phyloP scores from a whole-genome alignment of 768 basidiomycete species.

The Russula dissimulans region DNA sequence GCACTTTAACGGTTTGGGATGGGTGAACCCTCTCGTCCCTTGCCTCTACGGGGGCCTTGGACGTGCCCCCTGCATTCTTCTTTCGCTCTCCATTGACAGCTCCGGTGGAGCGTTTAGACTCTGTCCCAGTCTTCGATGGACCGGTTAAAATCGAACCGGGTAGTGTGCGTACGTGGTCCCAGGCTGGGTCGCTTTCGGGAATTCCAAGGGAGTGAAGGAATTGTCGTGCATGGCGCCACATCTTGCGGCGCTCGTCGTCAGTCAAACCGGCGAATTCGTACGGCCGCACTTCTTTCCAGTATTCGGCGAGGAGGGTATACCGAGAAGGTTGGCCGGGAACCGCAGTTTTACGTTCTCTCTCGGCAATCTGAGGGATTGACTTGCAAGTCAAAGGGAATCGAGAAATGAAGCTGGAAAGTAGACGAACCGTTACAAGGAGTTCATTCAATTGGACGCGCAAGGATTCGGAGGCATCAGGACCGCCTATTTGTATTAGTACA shows the following conservation, averaged over 20 bases:
- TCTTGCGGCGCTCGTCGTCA: slow-evolving; percentile 37
- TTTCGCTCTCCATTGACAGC: slow-evolving; percentile 5
- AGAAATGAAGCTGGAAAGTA: background rate
- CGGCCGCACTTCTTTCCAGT: slow-evolving; percentile 66
- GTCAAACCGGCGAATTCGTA: slow-evolving; percentile 48
- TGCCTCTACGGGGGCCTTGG: slow-evolving; percentile 1
- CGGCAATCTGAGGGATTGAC: slow-evolving; percentile 12
- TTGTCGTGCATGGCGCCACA: slow-evolving; percentile 45
- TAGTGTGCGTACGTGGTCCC: slow-evolving; percentile 39
- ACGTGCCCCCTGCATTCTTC: slow-evolving; percentile 4
- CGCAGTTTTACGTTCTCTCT: slow-evolving; percentile 6
- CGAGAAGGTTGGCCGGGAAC: slow-evolving; percentile 4
- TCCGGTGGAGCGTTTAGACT: slow-evolving; percentile 2
- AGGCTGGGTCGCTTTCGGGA: slow-evolving; percentile 51
- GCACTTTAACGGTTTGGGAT: background rate
- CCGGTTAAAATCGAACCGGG: slow-evolving; percentile 1
- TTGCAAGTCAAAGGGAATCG: background rate
- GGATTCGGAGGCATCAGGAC: slow-evolving; percentile 28
- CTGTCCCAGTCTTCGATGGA: background rate
- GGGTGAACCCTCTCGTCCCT: slow-evolving; percentile 9
- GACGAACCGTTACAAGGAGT: slow-evolving; percentile 42
- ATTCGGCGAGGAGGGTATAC: slow-evolving; percentile 46
- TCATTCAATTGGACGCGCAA: slow-evolving; percentile 36
- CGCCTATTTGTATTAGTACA: slow-evolving; percentile 38
- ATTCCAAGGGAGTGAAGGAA: slow-evolving; percentile 43